Base-by-base conservation (phyloP, 768 basidiomycete species). In the Trametes punicea region DNA sequence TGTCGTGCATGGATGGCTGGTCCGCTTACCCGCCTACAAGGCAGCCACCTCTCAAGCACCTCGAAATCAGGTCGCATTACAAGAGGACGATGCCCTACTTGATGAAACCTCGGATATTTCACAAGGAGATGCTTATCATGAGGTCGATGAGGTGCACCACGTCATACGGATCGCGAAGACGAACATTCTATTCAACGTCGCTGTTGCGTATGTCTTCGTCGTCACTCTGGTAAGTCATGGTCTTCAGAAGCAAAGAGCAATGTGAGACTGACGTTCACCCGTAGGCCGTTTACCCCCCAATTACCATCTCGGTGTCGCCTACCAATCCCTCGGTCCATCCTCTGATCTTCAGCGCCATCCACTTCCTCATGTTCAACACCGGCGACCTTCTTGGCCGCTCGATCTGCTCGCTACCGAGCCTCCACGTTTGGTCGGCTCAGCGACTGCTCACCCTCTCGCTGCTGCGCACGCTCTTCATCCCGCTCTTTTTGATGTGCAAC, bases 401-500 rank as follows among this genome's bases (percentile, higher is more conserved):
- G 62, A 62, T 81, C 58, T 90, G 88, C 68, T 80, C 87, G 5
- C 76, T 84, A 63, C 85, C 87, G 6, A 66, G 68, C 7, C 69
- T 93, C 20, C 69, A 85, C 29, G 73, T 93, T 49, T 93, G 90
- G 83, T 84, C 84, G 3, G 79, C 81, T 5, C 77, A 74, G 21
- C 78, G 78, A 30, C 78, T 95, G 34, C 67, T 92, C 15, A 65
- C 67, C 6, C 71, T 91, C 23, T 86, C 92, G 15, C 67, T 88
- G 38, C 69, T 81, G 3, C 84, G 94, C 51, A 88, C 85, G 2
- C 65, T 93, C 30, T 95, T 96, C 73, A 81, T 97, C 45, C 92
- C 92, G 27, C 64, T 94, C 38, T 87, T 96, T 70, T 77, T 96
- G n/a, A 76, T 87, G 71, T 96, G 93, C 77, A 97, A 97, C 66